Evolutionary conservation across 371 early-diverging fungal genomes (phyloP).

Genomic region (Rhizopus arrhizus): DNA sequence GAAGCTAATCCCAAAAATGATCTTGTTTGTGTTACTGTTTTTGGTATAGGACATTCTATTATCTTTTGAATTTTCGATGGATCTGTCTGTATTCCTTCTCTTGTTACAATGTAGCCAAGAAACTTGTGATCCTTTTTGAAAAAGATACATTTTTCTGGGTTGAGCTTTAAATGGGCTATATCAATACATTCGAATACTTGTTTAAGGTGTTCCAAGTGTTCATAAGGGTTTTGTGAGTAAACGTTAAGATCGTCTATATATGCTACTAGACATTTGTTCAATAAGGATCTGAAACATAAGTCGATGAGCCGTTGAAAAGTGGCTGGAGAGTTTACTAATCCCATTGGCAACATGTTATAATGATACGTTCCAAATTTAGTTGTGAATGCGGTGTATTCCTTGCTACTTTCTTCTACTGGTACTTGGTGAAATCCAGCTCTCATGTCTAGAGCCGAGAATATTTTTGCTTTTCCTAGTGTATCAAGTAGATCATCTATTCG

Average conservation of each 20-base stretch:
- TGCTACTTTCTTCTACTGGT: not conserved
- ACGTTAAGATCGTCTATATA: not conserved
- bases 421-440: constrained; percentile 14
- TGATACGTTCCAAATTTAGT: constrained; percentile 8
- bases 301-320: constrained; percentile 8
- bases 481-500: constrained; percentile 38
- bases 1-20: no score
- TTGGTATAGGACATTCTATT: no score
- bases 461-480: constrained; percentile 21
- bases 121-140: no score
- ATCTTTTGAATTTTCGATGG: no score
- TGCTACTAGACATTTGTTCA: not conserved
- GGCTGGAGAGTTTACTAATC: not conserved
- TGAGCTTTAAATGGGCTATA: not conserved
- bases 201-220: not conserved
- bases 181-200: not conserved
- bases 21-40: no score
- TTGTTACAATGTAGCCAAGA: no score
- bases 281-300: not conserved
- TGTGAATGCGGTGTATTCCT: constrained; percentile 5
- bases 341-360: not conserved
- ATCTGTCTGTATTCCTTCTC: no score
- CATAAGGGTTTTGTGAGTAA: not conserved
- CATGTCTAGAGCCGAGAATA: constrained; percentile 27
- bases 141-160: no score